These are phyloP conservation scores for Trichosporon sp. DNA, from an alignment of 1,284 basidiomycete species.

Conservation along the genomic window DNA sequence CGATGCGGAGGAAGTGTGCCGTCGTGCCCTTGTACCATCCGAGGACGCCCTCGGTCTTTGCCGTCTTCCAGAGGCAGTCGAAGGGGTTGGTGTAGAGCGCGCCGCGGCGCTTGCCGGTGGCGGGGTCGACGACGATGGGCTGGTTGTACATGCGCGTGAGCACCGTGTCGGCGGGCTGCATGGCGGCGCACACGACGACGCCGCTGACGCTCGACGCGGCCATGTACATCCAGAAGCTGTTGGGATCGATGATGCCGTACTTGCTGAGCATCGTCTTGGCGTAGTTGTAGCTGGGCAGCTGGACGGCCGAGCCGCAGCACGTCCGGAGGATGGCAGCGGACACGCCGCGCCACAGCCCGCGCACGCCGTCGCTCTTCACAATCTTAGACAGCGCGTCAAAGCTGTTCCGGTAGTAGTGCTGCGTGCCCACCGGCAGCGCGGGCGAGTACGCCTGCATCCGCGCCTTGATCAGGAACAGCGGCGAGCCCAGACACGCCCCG, in stretches of 20 bases:
- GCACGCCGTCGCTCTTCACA: constrained; percentile 66
- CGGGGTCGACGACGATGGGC: constrained; percentile 65
- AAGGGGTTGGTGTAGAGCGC: constrained; percentile 84
- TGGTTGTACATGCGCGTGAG: constrained; percentile 96
- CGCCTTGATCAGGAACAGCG: constrained; percentile 93
- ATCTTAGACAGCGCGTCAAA: constrained; percentile 78
- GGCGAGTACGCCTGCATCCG: constrained; percentile 97
- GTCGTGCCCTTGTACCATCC: constrained; percentile 94
- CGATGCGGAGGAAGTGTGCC: constrained; percentile 85
- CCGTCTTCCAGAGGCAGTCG: constrained; percentile 94
- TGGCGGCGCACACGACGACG: constrained; percentile 81
- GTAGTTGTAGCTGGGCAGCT: constrained; percentile 92
- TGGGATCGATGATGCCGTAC: constrained; percentile 61
- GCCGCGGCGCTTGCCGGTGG: constrained; percentile 68
- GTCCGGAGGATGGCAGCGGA: constrained; percentile 91
- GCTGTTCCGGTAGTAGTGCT: constrained; percentile 82
- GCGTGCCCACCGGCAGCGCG: constrained; percentile 85
- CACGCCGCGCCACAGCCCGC: constrained; percentile 81
- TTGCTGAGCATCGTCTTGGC: constrained; percentile 72
- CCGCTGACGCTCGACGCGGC: constrained; percentile 85
- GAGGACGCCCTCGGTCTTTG: constrained; percentile 78
- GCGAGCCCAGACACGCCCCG: constrained; percentile 87
- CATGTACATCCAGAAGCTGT: constrained; percentile 82
- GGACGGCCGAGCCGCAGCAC: constrained; percentile 71
- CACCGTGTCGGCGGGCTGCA: constrained; percentile 67